Conservation (phyloP, 1,139 yeast genomes). For the Protomyces lactucae-debilis region DNA sequence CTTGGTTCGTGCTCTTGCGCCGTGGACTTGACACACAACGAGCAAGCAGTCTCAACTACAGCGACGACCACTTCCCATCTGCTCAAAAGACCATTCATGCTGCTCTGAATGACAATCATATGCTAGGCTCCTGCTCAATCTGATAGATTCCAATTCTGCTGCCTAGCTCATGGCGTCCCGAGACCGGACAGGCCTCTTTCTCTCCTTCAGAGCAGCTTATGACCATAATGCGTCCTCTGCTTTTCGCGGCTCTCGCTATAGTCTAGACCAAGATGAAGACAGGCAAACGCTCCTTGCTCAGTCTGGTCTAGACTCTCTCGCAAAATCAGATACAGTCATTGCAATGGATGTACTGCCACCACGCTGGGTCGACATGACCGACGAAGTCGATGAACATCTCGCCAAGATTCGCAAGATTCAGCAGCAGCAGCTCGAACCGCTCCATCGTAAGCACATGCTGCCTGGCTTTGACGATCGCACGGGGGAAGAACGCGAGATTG, state of each 20-base stretch:
- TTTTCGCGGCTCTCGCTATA: constrained; percentile 13
- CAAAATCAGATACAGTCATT: constrained; percentile 43
- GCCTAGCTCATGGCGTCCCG: constrained; percentile 33
- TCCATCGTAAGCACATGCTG: constrained; percentile 75
- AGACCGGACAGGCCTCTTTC: constrained; percentile 45
- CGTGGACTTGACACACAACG: too few species aligned
- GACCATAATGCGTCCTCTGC: constrained; percentile 37
- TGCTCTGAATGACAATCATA: too few species aligned
- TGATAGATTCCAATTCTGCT: too few species aligned
- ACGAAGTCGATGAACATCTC: constrained; percentile 63
- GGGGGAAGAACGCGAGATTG: constrained; percentile 55
- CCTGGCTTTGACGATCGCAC: constrained; percentile 81
- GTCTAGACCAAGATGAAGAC: constrained; percentile 43
- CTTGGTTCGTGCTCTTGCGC: too few species aligned
- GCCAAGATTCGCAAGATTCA: constrained; percentile 42
- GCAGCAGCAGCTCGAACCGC: constrained; percentile 50
- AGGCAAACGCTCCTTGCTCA: constrained; percentile 53
- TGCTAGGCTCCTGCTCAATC: too few species aligned
- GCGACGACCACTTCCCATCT: too few species aligned
- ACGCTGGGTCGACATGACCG: constrained; percentile 65
- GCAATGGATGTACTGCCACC: constrained; percentile 61
- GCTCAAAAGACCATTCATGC: too few species aligned
- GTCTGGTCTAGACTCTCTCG: constrained; percentile 29
- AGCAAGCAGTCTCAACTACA: too few species aligned
- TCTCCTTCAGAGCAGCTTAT: constrained; percentile 45